Evolutionary conservation across 352 stramenopile genomes (phyloP).

Genomic region (Globisporangium nunn): DNA sequence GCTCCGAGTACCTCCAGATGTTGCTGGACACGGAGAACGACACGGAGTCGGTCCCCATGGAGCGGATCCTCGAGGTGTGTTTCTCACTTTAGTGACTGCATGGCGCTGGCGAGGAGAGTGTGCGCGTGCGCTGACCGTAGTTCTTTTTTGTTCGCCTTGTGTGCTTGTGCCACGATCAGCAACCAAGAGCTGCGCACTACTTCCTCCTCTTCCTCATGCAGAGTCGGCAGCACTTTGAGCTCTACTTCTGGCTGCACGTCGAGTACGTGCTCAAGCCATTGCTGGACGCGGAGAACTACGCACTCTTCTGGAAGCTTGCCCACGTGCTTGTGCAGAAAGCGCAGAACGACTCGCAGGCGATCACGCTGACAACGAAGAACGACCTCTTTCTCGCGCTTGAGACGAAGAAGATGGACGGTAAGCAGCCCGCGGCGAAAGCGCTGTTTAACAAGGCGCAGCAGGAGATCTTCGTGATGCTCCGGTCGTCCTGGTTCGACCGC

Average conservation of each 20-base stretch:
- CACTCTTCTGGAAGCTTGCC: slow-evolving; percentile 65
- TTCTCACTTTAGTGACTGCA: neutral
- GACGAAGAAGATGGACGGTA: slow-evolving; percentile 29
- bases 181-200: slow-evolving; percentile 77
- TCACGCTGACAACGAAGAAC: slow-evolving; percentile 69
- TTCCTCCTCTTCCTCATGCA: slow-evolving; percentile 86
- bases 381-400: slow-evolving; percentile 49
- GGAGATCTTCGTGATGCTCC: slow-evolving; percentile 78
- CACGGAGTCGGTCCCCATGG: slow-evolving; percentile 69
- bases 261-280: slow-evolving; percentile 81
- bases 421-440: slow-evolving; percentile 37
- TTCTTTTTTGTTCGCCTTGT: neutral
- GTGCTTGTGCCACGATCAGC: slow-evolving; percentile 13
- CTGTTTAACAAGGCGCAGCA: slow-evolving; percentile 66
- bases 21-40: slow-evolving; percentile 76
- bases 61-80: slow-evolving; percentile 55
- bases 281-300: slow-evolving; percentile 33
- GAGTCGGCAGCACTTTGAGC: slow-evolving; percentile 79
- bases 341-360: slow-evolving; percentile 69
- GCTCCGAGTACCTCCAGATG: slow-evolving; percentile 80
- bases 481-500: slow-evolving; percentile 72
- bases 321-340: slow-evolving; percentile 64
- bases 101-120: neutral
- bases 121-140: neutral
- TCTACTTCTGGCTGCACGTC: slow-evolving; percentile 86